phyloP scores from a whole-genome alignment of 2,329 filamentous ascomycete genomes.

The Penicillium verrucosum region DNA sequence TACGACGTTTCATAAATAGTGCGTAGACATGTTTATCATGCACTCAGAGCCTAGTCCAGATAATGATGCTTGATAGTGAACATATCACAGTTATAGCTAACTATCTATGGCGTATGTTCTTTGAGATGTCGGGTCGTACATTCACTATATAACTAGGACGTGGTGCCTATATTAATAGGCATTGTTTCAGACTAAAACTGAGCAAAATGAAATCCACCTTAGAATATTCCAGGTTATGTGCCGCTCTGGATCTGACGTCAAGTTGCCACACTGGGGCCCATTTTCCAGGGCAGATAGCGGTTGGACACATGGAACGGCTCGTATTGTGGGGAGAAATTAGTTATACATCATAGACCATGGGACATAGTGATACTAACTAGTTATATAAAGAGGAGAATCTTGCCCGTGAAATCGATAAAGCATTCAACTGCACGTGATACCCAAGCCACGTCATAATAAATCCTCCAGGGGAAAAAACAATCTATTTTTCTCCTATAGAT shows the following conservation, averaged over 20 bases:
- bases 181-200: background rate
- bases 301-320: slow-evolving; percentile 4
- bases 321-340: slow-evolving; percentile 9
- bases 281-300: background rate
- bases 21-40: background rate
- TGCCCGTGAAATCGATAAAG: background rate
- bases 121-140: background rate
- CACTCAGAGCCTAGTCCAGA: background rate
- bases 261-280: slow-evolving; percentile 18
- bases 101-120: background rate
- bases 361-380: background rate
- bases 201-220: background rate
- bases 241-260: slow-evolving; percentile 20
- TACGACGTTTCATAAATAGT: background rate
- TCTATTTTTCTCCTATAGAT: background rate
- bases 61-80: background rate
- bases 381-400: background rate
- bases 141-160: background rate
- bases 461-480: background rate
- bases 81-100: background rate
- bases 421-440: background rate
- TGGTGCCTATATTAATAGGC: background rate
- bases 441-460: slow-evolving; percentile 3
- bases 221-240: background rate
- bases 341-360: background rate